These are phyloP conservation scores for Garcia nutans DNA, from an alignment of 345 rosid genomes.

Conservation along the genomic window DNA sequence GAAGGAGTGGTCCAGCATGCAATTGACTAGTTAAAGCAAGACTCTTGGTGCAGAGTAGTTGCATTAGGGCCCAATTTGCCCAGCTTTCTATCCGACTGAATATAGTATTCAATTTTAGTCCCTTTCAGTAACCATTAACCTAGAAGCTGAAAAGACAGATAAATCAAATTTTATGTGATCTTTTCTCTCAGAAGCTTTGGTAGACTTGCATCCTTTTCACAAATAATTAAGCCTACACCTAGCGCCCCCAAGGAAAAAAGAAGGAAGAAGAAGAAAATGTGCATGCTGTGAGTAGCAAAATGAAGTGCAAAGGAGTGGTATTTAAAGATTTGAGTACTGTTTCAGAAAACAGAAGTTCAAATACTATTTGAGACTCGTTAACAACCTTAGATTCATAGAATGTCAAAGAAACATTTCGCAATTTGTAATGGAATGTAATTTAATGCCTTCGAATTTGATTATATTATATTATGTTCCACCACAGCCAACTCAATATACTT, in stretches of 20 bases:
- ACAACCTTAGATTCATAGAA: background rate
- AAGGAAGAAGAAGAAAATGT: no score
- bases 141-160: background rate
- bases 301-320: no score
- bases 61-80: conserved; percentile 8
- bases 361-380: background rate
- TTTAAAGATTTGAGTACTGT: background rate
- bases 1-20: conserved; percentile 1
- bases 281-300: no score
- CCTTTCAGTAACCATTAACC: background rate
- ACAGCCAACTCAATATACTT: no score
- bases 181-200: background rate
- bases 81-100: background rate
- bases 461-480: no score
- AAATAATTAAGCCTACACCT: no score
- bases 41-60: conserved; percentile 9
- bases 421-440: no score
- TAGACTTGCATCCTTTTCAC: background rate
- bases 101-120: background rate
- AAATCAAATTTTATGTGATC: background rate
- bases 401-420: no score
- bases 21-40: conserved; percentile 1
- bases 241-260: no score
- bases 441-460: no score
- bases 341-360: background rate